These are phyloP conservation scores for Isabelozyma heimii DNA, from an alignment of 805 yeast genomes.

Conservation along the genomic window DNA sequence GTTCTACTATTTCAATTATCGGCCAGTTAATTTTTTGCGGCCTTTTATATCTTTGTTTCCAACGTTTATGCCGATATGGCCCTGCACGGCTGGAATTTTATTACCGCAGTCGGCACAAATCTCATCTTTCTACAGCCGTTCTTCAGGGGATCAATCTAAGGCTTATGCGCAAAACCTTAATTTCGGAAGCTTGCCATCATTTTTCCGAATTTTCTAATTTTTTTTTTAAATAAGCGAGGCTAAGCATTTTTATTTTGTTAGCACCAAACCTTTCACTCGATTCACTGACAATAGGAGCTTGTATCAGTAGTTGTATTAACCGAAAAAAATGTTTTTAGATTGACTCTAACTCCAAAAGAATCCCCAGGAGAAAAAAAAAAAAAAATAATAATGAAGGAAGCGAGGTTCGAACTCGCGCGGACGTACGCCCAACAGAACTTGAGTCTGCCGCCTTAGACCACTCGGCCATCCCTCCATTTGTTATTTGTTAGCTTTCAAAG, in stretches of 20 bases:
- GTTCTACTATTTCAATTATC: too few relatives aligned
- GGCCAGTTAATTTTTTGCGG: neutral
- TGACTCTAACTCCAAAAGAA: neutral
- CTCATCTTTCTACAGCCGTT: neutral
- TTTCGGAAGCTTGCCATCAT: too few relatives aligned
- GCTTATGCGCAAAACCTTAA: too few relatives aligned
- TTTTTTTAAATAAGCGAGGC: too few relatives aligned
- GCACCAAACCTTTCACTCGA: too few relatives aligned
- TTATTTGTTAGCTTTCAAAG: neutral
- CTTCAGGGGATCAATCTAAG: neutral
- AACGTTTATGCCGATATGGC: neutral
- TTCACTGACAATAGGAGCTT: too few relatives aligned
- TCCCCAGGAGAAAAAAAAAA: neutral
- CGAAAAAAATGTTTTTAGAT: too few relatives aligned
- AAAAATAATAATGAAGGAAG: conserved; percentile 37
- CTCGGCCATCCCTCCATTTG: conserved; percentile 47
- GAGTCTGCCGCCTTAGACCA: conserved; percentile 49
- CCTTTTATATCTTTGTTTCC: too few relatives aligned
- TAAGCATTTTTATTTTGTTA: too few relatives aligned
- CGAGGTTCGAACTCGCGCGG: conserved; percentile 50
- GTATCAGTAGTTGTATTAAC: too few relatives aligned
- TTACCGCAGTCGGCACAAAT: neutral
- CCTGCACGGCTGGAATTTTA: neutral
- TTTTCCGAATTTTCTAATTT: too few relatives aligned
- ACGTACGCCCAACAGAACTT: conserved; percentile 43